Evolutionary conservation across 371 early-diverging fungal species (phyloP), one percentile per base, ranked within the genome.

Genomic region (Conidiobolus incongruus): DNA sequence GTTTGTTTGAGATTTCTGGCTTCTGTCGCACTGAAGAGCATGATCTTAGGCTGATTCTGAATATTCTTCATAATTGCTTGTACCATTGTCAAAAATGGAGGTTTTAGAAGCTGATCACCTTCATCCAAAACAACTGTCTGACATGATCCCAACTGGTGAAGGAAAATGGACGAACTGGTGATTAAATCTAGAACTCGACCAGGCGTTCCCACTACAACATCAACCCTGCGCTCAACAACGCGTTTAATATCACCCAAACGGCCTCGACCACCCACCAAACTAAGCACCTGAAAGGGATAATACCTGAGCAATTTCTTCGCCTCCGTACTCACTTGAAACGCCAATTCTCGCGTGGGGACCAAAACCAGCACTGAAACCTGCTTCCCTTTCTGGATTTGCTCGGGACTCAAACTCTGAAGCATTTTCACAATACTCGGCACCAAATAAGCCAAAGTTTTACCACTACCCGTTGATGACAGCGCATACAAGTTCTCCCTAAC

Each of bases 381-480:
- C 7, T 65, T 68, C 19, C 72, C 72, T n/a, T 51, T 51, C 38
- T 35, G 53, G n/a, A 50, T 33, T 7, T 56, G 53, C 24, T 43
- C 16, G 37, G 50, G 23, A 19, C 36, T 35, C n/a, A 44, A 22
- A 12, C 46, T 37, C 42, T 54, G 31, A 23, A 63, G 16, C 0
- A 76, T 53, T 13, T 69, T 64, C 46, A 86, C 77, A n/a, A 99
- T 51, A 5, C 87, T 81, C 3, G 95, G 82, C 26, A 90, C 62
- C 53, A 96, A 60, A 49, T 94, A 96, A 5, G 87, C 94, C 12
- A 91, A 58, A 1, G 94, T 94, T 58, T 95, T 95, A 34, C 98
- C 98, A 0, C 91, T 93, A 50, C 99, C 99, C 6, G 99, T 99
- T 59, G 93, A 92, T 12, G 99, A 96, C 52, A 79, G 75, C 45